These are phyloP conservation scores for Sequoiadendron giganteum DNA, from an alignment of 75 land plant species.

Conservation along the genomic window DNA sequence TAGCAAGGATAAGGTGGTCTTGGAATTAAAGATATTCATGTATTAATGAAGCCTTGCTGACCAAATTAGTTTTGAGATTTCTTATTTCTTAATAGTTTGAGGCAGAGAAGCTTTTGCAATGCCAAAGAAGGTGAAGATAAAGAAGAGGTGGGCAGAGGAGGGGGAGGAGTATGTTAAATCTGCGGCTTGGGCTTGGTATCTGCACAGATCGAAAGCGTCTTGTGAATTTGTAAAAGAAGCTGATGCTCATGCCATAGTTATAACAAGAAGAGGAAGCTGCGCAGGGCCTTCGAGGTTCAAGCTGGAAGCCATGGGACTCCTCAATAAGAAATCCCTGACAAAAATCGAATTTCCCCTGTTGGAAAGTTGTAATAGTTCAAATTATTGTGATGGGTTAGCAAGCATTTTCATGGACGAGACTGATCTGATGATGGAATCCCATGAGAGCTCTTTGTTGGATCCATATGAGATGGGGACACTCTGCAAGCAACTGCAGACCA, in stretches of 20 bases:
- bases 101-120: background rate
- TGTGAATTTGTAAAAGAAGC: background rate
- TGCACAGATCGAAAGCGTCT: background rate
- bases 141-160: background rate
- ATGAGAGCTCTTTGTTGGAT: background rate
- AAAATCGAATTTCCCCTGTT: no score
- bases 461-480: background rate
- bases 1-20: no score
- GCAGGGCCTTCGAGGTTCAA: slow-evolving; percentile 7
- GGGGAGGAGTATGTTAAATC: background rate
- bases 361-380: no score
- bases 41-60: no score
- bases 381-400: background rate
- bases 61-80: no score
- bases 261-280: no score
- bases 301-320: background rate
- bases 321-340: no score
- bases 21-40: no score
- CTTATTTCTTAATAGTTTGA: no score
- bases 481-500: background rate
- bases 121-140: background rate
- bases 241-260: background rate
- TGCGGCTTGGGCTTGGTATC: slow-evolving; percentile 12
- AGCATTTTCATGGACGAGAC: background rate
- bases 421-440: background rate